phyloP scores from a whole-genome alignment of 2,329 filamentous ascomycete species.

The Trichoderma semiorbis region DNA sequence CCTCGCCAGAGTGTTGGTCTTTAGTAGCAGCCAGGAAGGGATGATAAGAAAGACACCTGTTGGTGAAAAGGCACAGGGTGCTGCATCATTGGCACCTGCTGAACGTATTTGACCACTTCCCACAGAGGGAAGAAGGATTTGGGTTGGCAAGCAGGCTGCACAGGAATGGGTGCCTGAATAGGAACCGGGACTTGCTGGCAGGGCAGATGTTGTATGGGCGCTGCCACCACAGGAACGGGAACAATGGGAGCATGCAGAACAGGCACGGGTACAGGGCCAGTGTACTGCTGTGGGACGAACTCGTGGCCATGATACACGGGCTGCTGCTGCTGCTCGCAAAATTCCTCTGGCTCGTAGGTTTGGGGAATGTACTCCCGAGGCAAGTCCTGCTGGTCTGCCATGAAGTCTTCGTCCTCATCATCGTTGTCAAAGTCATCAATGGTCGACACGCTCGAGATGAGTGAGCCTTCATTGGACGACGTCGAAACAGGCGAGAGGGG shows the following conservation, averaged over 20 bases:
- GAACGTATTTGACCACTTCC: constrained; percentile 53
- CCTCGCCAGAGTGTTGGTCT: neutral
- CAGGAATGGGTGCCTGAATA: constrained; percentile 34
- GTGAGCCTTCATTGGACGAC: constrained; percentile 52
- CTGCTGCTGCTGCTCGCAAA: constrained; percentile 33
- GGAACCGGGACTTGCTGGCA: constrained; percentile 31
- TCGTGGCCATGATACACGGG: constrained; percentile 44
- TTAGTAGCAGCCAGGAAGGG: constrained; percentile 51
- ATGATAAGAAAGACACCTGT: constrained; percentile 49
- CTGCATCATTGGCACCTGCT: constrained; percentile 46
- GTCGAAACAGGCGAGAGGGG: constrained; percentile 51
- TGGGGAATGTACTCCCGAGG: constrained; percentile 41
- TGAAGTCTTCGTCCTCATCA: constrained; percentile 35
- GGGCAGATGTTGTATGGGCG: constrained; percentile 26
- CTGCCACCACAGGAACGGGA: constrained; percentile 7
- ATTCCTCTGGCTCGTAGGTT: constrained; percentile 47
- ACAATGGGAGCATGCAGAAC: constrained; percentile 24
- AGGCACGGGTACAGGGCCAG: constrained; percentile 34
- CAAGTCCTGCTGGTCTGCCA: constrained; percentile 42
- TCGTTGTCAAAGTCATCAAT: constrained; percentile 45
- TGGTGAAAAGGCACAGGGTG: constrained; percentile 51
- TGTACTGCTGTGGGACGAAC: constrained; percentile 45
- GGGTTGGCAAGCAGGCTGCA: constrained; percentile 38
- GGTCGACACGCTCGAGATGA: constrained; percentile 52
- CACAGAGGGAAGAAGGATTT: constrained; percentile 50